phyloP scores from a whole-genome alignment of 768 basidiomycete species.

The Mycena vitilis region DNA sequence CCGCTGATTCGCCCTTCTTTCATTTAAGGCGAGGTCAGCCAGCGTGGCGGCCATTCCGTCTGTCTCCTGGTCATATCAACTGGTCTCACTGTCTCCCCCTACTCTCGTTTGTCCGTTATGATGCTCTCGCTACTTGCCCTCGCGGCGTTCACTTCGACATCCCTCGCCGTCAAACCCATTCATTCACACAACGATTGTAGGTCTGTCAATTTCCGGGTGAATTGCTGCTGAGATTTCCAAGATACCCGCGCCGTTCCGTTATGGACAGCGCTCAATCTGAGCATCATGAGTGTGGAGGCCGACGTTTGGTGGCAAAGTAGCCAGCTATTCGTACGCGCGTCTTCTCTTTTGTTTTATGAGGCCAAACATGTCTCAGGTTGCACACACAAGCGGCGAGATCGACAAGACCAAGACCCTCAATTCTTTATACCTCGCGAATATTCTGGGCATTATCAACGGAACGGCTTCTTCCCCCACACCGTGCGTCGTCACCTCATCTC shows the following conservation, averaged over 20 bases:
- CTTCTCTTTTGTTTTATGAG: not conserved
- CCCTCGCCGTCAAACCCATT: slow-evolving; percentile 46
- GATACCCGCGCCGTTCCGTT: slow-evolving; percentile 54
- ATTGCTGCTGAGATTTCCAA: slow-evolving; percentile 18
- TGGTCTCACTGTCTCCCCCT: not conserved
- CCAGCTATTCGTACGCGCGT: slow-evolving; percentile 47
- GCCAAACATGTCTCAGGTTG: slow-evolving; percentile 41
- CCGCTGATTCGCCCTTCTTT: not conserved
- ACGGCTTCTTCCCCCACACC: slow-evolving; percentile 41
- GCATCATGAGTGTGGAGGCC: slow-evolving; percentile 54
- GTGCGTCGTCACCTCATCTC: slow-evolving; percentile 2
- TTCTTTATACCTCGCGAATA: slow-evolving; percentile 49
- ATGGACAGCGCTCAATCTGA: slow-evolving; percentile 51
- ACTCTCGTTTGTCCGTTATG: not conserved
- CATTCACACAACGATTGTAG: slow-evolving; percentile 57
- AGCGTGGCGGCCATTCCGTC: slow-evolving; percentile 2
- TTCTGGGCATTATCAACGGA: slow-evolving; percentile 46
- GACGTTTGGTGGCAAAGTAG: slow-evolving; percentile 52
- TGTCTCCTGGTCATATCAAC: not conserved
- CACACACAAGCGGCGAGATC: slow-evolving; percentile 48
- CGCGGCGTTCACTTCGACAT: slow-evolving; percentile 38
- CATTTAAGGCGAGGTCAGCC: not conserved
- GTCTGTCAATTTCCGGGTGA: slow-evolving; percentile 20
- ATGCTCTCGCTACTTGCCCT: slow-evolving; percentile 32
- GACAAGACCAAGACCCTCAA: slow-evolving; percentile 49